These are phyloP conservation scores for Apophysomyces trapeziformis DNA, from an alignment of 371 early-diverging fungal genomes.

Conservation along the genomic window DNA sequence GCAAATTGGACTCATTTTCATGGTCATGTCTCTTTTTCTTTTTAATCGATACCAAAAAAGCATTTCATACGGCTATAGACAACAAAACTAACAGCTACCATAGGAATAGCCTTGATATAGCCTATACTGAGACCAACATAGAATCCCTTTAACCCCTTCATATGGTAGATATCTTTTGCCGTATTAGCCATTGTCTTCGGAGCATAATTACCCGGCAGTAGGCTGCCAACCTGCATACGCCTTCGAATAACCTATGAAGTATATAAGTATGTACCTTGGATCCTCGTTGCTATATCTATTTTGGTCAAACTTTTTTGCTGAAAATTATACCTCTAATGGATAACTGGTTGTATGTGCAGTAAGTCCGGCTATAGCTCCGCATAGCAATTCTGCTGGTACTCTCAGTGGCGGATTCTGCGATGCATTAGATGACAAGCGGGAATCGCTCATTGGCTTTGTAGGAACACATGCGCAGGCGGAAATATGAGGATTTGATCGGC, in stretches of 20 bases:
- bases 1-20: neutral
- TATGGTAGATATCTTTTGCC: constrained; percentile 59
- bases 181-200: constrained; percentile 34
- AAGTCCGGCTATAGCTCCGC: constrained; percentile 86
- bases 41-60: constrained; percentile 57
- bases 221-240: constrained; percentile 87
- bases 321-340: constrained; percentile 72
- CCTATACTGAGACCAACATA: constrained; percentile 93
- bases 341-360: constrained; percentile 87
- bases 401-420: neutral
- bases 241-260: constrained; percentile 70
- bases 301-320: neutral
- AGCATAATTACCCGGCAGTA: constrained; percentile 27
- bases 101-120: constrained; percentile 91
- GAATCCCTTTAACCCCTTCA: constrained; percentile 81
- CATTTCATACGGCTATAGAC: constrained; percentile 81
- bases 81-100: constrained; percentile 87
- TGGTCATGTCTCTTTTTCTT: neutral
- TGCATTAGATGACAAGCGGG: neutral
- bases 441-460: neutral
- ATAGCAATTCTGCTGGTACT: constrained; percentile 75
- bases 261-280: neutral
- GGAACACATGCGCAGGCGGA: constrained; percentile 30
- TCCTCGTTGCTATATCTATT: neutral
- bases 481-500: constrained; percentile 42